Conservation (phyloP, 176 grass and related monocot genomes). For the Alopecurus myosuroides region DNA sequence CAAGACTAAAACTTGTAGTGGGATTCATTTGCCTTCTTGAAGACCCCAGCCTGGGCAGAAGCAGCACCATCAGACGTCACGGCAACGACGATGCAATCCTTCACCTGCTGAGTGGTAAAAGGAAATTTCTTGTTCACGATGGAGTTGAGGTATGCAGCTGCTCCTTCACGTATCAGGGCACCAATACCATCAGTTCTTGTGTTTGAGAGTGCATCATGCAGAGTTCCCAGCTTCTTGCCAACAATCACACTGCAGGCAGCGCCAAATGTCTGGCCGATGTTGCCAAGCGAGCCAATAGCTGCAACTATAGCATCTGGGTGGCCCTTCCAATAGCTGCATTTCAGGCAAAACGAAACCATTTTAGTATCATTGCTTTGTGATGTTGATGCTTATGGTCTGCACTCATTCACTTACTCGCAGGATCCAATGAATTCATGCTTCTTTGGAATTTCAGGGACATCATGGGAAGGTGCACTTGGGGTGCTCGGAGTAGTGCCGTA, state of each 20-base stretch:
- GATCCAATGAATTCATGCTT: constrained; percentile 57
- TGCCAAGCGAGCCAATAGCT: constrained; percentile 49
- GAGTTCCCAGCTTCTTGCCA: constrained; percentile 46
- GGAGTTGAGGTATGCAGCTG: constrained; percentile 80
- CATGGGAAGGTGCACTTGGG: constrained; percentile 39
- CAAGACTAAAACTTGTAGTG: constrained; percentile 34
- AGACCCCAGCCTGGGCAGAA: constrained; percentile 57
- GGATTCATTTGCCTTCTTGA: constrained; percentile 72
- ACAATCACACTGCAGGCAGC: constrained; percentile 26
- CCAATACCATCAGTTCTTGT: constrained; percentile 46
- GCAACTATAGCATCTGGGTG: constrained; percentile 56
- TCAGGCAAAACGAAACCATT: background rate
- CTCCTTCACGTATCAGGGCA: constrained; percentile 65
- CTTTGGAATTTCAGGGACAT: constrained; percentile 33
- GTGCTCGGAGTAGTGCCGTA: constrained; percentile 44
- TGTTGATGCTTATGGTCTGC: background rate
- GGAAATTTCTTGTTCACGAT: constrained; percentile 59
- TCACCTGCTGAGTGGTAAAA: constrained; percentile 65
- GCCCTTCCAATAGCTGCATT: constrained; percentile 64
- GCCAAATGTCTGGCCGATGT: constrained; percentile 61
- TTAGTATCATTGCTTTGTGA: background rate
- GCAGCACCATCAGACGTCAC: constrained; percentile 50
- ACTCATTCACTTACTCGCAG: constrained; percentile 56
- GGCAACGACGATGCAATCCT: constrained; percentile 39
- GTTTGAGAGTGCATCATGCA: constrained; percentile 68